Evolutionary conservation across 208 protist genomes (phyloP), one percentile per base, ranked within the genome.

Genomic region (Trypanosoma melophagium): DNA sequence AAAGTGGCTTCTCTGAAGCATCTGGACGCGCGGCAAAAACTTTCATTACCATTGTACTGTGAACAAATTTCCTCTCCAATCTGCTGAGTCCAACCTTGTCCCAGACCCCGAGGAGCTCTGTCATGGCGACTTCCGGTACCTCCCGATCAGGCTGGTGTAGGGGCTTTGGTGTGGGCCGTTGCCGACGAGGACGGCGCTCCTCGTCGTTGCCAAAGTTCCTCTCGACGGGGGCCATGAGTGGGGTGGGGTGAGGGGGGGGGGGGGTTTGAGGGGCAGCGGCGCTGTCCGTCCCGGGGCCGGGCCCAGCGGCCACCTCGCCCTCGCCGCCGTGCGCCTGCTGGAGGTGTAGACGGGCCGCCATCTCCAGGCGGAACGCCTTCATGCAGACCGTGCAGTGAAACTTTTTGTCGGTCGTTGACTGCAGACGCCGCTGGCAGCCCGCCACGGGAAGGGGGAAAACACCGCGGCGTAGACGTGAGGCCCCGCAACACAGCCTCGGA

Each of bases 31-130:
- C 88, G 4, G 91, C 91, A 67, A 90, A 92, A 19, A 96, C 88
- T 25, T 86, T 89, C 79, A 94, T 83, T 38, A 96, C 76, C 91
- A 94, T 94, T 13, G 80, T 92, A 63, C 91, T 96, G 76, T 94
- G 91, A 56, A 94, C 71, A 77, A 96, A 96, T 17, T 77, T 69
- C 28, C 62, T 61, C 12, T 81, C 87, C n/a, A 94, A 69, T 24
- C 88, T 66, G 61, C 76, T 81, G 47, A 92, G 60, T 0, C 91
- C 91, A 19, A 91, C 76, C 41, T 72, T 77, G 60, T 96, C 91
- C 88, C 91, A 96, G 12, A 94, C 76, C 25, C 58, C 76, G 9
- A 96, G 73, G 62, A 96, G 73, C 57, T 84, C 85, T 44, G 79
- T 74, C 80, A 94, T 88, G 21, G 76, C 84, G n/a, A 62, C 72